These are phyloP conservation scores for Xerocomus potaroensis DNA, from an alignment of 768 basidiomycete genomes.

Conservation along the genomic window DNA sequence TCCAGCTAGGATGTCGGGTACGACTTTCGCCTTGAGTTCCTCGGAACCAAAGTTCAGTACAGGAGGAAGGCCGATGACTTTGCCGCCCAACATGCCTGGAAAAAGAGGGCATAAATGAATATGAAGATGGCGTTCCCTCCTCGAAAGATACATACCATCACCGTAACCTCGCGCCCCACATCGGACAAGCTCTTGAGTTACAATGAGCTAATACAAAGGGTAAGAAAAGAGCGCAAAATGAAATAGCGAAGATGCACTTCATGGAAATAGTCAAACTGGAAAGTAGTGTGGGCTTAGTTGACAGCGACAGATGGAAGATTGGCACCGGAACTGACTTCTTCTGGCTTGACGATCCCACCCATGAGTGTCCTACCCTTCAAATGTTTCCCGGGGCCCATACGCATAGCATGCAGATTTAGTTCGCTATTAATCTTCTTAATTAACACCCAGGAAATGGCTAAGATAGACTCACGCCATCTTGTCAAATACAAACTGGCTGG, in stretches of 20 bases:
- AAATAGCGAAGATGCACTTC: slow-evolving; percentile 43
- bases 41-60: slow-evolving; percentile 63
- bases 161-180: slow-evolving; percentile 59
- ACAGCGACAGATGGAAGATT: neutral
- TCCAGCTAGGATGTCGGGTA: slow-evolving; percentile 51
- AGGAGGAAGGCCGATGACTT: slow-evolving; percentile 67
- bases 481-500: slow-evolving; percentile 70
- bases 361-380: slow-evolving; percentile 72
- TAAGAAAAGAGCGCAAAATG: neutral
- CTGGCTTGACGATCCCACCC: slow-evolving; percentile 70
- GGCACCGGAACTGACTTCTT: slow-evolving; percentile 47
- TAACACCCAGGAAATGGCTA: neutral
- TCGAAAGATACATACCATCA: slow-evolving; percentile 44
- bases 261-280: slow-evolving; percentile 66
- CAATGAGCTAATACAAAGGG: slow-evolving; percentile 40
- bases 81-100: slow-evolving; percentile 47
- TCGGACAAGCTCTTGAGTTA: slow-evolving; percentile 60
- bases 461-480: slow-evolving; percentile 62
- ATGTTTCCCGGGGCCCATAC: slow-evolving; percentile 87
- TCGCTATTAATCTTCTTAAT: slow-evolving; percentile 36
- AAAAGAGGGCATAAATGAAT: neutral
- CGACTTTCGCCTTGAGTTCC: slow-evolving; percentile 44
- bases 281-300: slow-evolving; percentile 19
- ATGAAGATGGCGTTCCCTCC: neutral
- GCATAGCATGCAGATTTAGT: slow-evolving; percentile 80